Conservation (phyloP, 1,139 yeast species). For the Torulaspora globosa region DNA sequence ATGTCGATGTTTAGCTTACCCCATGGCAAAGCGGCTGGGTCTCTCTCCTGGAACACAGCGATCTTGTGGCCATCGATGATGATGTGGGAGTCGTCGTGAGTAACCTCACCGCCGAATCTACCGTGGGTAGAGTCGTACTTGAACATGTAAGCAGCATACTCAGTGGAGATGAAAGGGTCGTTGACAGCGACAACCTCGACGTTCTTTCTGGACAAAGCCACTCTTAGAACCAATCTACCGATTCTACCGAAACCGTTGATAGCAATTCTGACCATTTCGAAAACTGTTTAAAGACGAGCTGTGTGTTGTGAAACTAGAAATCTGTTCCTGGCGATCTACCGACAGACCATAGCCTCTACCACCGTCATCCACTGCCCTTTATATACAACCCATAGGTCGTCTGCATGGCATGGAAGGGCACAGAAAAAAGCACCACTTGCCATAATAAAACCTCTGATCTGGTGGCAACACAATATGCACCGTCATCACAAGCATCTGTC, state of each 20-base stretch:
- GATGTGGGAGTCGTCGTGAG: conserved; percentile 56
- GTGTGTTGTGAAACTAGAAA: conserved; percentile 11
- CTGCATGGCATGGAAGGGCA: background rate
- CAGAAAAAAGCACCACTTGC: conserved; percentile 6
- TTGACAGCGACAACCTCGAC: conserved; percentile 74
- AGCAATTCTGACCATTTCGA: conserved; percentile 55
- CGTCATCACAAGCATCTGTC: background rate
- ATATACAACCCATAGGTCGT: conserved; percentile 4
- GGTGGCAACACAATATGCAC: background rate
- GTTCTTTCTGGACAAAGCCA: conserved; percentile 66
- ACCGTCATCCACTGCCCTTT: conserved; percentile 3
- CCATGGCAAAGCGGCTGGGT: conserved; percentile 82
- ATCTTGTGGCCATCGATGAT: conserved; percentile 65
- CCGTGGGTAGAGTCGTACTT: conserved; percentile 89
- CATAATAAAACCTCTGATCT: conserved; percentile 1
- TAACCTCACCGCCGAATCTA: conserved; percentile 64
- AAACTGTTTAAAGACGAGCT: conserved; percentile 16
- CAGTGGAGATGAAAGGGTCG: conserved; percentile 80
- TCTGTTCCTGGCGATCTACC: conserved; percentile 15
- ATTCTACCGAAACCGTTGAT: conserved; percentile 92
- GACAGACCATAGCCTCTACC: too few relatives aligned
- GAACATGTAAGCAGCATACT: conserved; percentile 85
- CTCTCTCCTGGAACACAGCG: conserved; percentile 72
- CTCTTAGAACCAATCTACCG: conserved; percentile 77
- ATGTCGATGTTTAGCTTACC: conserved; percentile 69